Evolutionary conservation across 495 filamentous ascomycete species (phyloP).

Genomic region (Hypomontagnella monticulosa): DNA sequence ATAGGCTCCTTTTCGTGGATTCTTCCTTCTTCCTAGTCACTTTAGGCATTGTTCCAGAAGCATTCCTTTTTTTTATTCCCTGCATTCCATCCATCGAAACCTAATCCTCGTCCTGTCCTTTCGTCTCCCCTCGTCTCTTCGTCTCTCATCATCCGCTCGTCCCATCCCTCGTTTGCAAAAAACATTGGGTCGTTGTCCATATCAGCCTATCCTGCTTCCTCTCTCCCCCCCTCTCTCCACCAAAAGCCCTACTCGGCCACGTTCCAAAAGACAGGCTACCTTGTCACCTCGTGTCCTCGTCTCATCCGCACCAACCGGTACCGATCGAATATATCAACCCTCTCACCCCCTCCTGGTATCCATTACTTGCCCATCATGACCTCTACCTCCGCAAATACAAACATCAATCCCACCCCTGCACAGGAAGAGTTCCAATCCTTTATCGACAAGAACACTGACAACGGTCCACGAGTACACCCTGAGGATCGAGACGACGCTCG

Average conservation of each 20-base stretch:
- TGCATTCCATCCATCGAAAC: conserved; percentile 22
- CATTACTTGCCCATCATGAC: conserved; percentile 60
- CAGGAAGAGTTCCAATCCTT: conserved; percentile 88
- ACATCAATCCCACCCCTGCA: conserved; percentile 63
- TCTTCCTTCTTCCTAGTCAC: conserved; percentile 21
- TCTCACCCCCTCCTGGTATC: conserved; percentile 28
- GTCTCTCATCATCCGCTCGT: conserved; percentile 34
- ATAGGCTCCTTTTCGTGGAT: conserved; percentile 18
- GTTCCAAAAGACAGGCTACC: conserved; percentile 15
- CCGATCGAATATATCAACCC: conserved; percentile 39
- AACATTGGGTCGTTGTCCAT: conserved; percentile 14
- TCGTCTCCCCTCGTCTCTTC: conserved; percentile 33
- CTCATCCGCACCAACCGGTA: conserved; percentile 19
- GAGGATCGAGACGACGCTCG: conserved; percentile 63
- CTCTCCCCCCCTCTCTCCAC: conserved; percentile 23
- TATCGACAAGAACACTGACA: conserved; percentile 64
- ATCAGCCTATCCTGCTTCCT: conserved; percentile 23
- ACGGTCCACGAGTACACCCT: conserved; percentile 57
- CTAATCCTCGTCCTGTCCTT: conserved; percentile 18
- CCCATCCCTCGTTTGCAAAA: conserved; percentile 28
- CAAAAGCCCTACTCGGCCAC: conserved; percentile 43
- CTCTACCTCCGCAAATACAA: conserved; percentile 40
- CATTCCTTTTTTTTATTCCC: conserved; percentile 46
- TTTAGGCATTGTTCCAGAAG: conserved; percentile 49
- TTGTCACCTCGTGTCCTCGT: conserved; percentile 16